Evolutionary conservation across 257 asterid genomes (phyloP).

Genomic region (Nicotiana undulata): DNA sequence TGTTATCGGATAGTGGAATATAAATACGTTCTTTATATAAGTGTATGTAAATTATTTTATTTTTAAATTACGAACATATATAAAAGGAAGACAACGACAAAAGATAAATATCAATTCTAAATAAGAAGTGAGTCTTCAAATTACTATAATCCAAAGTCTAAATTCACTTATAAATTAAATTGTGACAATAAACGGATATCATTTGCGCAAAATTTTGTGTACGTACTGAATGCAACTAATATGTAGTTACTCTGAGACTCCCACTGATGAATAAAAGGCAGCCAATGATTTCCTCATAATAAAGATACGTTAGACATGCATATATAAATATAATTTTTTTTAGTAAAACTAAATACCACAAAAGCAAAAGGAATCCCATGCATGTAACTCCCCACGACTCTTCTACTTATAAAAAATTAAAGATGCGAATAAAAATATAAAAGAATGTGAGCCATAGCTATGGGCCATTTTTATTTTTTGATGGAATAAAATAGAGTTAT

Average conservation of each 20-base stretch:
- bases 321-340: neutral
- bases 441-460: neutral
- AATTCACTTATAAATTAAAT: too few relatives aligned
- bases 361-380: slow-evolving; percentile 9
- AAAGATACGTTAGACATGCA: slow-evolving; percentile 13
- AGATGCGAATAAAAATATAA: neutral
- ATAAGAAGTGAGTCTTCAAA: too few relatives aligned
- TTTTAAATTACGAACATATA: too few relatives aligned
- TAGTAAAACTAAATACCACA: neutral
- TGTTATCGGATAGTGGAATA: too few relatives aligned
- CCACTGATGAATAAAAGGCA: slow-evolving; percentile 1
- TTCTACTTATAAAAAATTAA: neutral
- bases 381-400: neutral
- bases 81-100: too few relatives aligned
- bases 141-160: too few relatives aligned
- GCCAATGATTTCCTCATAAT: slow-evolving; percentile 10
- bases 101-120: too few relatives aligned
- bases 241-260: neutral
- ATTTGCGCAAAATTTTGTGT: too few relatives aligned
- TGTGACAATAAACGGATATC: too few relatives aligned
- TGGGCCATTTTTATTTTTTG: neutral
- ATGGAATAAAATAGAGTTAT: neutral
- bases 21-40: too few relatives aligned
- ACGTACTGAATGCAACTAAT: neutral
- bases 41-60: too few relatives aligned